Percentiles rank a stretch among this genome's conserved stretches.
These are phyloP conservation scores for Tolypocladium pustulatum DNA, from an alignment of 2,329 filamentous ascomycete genomes.

Conservation along the genomic window DNA sequence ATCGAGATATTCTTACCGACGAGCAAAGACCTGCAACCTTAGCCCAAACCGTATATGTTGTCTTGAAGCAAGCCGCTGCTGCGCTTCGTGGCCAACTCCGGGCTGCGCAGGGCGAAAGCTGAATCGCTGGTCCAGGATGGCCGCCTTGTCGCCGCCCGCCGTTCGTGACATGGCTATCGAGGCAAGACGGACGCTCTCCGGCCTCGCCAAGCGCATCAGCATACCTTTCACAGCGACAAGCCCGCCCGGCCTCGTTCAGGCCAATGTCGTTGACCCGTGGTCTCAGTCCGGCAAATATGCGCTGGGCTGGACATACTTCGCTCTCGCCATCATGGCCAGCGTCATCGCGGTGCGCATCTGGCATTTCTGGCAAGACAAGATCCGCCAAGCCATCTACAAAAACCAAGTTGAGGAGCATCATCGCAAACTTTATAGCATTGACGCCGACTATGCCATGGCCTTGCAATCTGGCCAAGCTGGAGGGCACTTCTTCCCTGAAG, in stretches of 20 bases:
- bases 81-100: conserved; percentile 15
- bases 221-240: conserved; percentile 51
- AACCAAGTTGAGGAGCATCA: conserved; percentile 63
- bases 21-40: neutral
- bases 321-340: conserved; percentile 56
- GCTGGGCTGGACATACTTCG: conserved; percentile 81
- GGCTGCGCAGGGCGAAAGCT: neutral
- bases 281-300: conserved; percentile 74
- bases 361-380: conserved; percentile 89
- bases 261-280: conserved; percentile 67
- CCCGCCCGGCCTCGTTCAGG: conserved; percentile 50
- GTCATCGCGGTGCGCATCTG: conserved; percentile 66
- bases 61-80: conserved; percentile 8
- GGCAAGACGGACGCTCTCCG: conserved; percentile 21
- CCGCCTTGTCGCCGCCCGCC: conserved; percentile 20
- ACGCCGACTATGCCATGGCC: conserved; percentile 34
- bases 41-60: conserved; percentile 11
- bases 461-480: conserved; percentile 35
- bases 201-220: conserved; percentile 43
- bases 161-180: conserved; percentile 21
- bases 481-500: conserved; percentile 67
- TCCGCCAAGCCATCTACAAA: conserved; percentile 80
- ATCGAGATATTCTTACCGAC: neutral
- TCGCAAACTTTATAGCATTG: conserved; percentile 39
- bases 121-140: conserved; percentile 25